A percentile compares a stretch with the other conserved stretches of the same genome.
phyloP scores from a whole-genome alignment of 768 basidiomycete species.

The Amanita molliuscula region DNA sequence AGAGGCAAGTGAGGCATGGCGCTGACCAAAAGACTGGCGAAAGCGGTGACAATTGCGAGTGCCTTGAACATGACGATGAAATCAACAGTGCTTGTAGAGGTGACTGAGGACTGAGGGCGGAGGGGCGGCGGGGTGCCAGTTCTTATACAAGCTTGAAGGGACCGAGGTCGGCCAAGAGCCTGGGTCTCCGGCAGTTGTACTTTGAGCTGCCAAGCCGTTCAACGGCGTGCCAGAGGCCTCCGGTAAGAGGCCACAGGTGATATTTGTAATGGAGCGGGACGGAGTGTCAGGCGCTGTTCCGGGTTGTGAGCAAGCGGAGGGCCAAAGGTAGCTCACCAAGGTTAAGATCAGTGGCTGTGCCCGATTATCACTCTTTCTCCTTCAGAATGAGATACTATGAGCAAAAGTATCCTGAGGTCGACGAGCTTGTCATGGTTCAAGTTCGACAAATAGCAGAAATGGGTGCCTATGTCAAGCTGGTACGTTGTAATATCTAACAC shows the following conservation, averaged over 20 bases:
- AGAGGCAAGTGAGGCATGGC: not conserved
- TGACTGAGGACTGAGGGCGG: not conserved
- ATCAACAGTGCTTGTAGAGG: not conserved
- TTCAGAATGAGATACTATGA: constrained; percentile 84
- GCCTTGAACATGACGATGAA: constrained; percentile 1
- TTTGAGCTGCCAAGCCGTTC: not conserved
- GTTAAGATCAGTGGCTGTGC: constrained; percentile 4
- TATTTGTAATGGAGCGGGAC: not conserved
- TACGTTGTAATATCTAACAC: constrained; percentile 25
- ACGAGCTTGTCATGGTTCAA: constrained; percentile 99
- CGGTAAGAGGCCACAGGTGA: not conserved
- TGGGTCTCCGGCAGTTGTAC: not conserved
- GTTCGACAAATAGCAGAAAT: constrained; percentile 99
- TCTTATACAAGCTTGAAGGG: not conserved
- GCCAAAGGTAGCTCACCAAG: too few species aligned
- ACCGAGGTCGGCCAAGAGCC: not conserved
- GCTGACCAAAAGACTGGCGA: constrained; percentile 2
- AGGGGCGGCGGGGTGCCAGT: not conserved
- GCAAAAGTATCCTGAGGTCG: constrained; percentile 90
- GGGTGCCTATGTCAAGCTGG: constrained; percentile 98
- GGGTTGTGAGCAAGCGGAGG: too few species aligned
- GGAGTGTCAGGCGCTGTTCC: not conserved
- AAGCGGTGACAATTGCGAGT: not conserved
- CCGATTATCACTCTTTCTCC: not conserved
- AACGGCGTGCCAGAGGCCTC: not conserved